Evolutionary conservation across 2,329 filamentous ascomycete genomes (phyloP), one percentile per base, ranked within the genome.

Genomic region (Pseudogymnoascus sp.): DNA sequence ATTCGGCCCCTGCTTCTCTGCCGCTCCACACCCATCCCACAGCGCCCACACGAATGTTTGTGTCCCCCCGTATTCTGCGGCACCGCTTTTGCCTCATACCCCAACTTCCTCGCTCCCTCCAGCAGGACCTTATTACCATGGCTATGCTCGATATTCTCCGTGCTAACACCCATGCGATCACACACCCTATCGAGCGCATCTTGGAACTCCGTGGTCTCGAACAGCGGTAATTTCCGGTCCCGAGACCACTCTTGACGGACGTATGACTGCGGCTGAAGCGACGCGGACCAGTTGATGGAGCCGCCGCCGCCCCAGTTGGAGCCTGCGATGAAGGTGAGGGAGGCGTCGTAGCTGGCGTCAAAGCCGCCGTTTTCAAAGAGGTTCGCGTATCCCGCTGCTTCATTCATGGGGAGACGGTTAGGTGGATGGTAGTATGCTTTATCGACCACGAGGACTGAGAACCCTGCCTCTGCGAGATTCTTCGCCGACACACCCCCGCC

Each of bases 231-330:
- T 0, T 87, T 87, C n/a, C 77, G 70, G 56, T 79, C 75, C 59
- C 83, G 78, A 0, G 90, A 87, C 93, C 93, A 97, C 75, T 96
- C 91, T 68, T 85, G 79, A 2, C 92, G 84, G 1, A 96, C 90
- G 67, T 82, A 89, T 23, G 83, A 85, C 71, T 93, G 90, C 0
- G 90, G 89, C 68, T 82, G 79, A 59, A 87, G 76, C 62, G 78
- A 78, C 8, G 84, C 84, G 69, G 82, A 89, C 92, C 92, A 97
- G 75, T 97, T 97, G 69, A 96, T 76, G 0, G 90, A 91, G 5
- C 92, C 92, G 63, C 93, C 93, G 40, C 93, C 93, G 31, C 93
- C 93, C 85, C 89, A 96, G 34, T 84, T 84, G 62, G 85, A 83
- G 1, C 90, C 93, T 0, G 88, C 84, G 2, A 90, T 73, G 9